Evolutionary conservation across 75 land plant genomes (phyloP).

Genomic region (Azolla pinnata): DNA sequence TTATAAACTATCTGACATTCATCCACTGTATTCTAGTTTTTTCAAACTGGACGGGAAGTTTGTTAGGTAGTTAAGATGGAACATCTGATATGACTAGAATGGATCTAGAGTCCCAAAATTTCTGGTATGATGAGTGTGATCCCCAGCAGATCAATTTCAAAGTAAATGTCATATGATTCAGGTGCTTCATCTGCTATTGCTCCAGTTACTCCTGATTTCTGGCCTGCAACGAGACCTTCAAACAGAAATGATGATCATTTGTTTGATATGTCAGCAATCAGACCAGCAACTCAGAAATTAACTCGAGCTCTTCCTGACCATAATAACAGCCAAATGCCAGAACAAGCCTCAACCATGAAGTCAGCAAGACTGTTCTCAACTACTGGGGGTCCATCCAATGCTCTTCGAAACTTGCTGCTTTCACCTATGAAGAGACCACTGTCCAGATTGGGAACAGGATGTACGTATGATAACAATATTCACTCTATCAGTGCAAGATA

Average conservation of each 20-base stretch:
- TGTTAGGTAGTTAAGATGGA: neutral
- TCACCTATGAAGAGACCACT: constrained; percentile 72
- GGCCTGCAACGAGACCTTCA: constrained; percentile 38
- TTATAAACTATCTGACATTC: no score
- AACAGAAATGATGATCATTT: constrained; percentile 30
- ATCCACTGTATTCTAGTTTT: neutral
- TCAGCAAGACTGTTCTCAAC: constrained; percentile 13
- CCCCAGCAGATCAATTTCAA: neutral
- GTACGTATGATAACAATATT: constrained; percentile 39
- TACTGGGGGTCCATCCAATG: constrained; percentile 43
- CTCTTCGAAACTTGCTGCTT: constrained; percentile 70
- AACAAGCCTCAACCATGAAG: constrained; percentile 8
- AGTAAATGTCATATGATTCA: constrained; percentile 41
- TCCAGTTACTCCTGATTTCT: constrained; percentile 80
- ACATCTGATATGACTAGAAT: neutral
- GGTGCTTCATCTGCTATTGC: constrained; percentile 35
- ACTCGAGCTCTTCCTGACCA: constrained; percentile 12
- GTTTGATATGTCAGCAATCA: constrained; percentile 42
- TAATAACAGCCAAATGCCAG: constrained; percentile 18
- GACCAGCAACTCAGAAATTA: constrained; percentile 23
- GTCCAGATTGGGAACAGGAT: constrained; percentile 48
- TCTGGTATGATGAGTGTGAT: neutral
- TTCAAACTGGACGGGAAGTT: constrained; percentile 3
- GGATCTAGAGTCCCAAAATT: neutral
- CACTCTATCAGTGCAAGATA: no score